A percentile compares a stretch with the other conserved stretches of the same genome.
Evolutionary conservation across 345 rosid genomes (phyloP).

Genomic region (Citrus maxima): DNA sequence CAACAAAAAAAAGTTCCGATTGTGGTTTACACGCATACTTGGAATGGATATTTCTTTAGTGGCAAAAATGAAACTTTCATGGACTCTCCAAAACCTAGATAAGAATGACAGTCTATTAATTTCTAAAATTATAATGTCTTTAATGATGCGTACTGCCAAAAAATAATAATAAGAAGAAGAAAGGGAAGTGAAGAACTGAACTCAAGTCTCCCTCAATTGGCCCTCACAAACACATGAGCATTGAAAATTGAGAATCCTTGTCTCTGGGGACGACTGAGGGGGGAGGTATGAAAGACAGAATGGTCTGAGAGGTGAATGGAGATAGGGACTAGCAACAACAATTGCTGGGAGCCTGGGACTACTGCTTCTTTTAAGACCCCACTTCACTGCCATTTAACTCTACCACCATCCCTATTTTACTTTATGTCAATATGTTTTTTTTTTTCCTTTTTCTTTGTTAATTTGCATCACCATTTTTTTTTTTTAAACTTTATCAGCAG

Average conservation of each 20-base stretch:
- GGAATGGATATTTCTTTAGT: background rate
- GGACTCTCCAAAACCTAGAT: background rate
- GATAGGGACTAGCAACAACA: conserved; percentile 1
- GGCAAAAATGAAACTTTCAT: background rate
- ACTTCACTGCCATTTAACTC: background rate
- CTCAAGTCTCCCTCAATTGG: conserved; percentile 3
- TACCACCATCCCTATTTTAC: background rate
- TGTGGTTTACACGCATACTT: background rate
- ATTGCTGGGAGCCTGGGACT: background rate
- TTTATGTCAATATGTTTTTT: background rate
- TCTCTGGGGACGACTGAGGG: background rate
- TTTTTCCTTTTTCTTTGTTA: background rate
- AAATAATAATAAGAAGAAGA: too few species aligned
- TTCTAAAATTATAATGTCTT: background rate
- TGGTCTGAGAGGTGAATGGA: background rate
- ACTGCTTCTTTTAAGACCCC: conserved; percentile 1
- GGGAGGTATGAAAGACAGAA: background rate
- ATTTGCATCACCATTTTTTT: background rate
- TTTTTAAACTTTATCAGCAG: background rate
- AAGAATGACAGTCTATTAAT: too few species aligned
- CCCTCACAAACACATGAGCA: conserved; percentile 1
- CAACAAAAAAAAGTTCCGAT: background rate
- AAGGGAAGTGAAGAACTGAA: background rate
- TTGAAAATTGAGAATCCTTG: background rate
- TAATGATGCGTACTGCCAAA: background rate